Conservation (phyloP, 163 green algal genomes). For the Chlorella variabilis region DNA sequence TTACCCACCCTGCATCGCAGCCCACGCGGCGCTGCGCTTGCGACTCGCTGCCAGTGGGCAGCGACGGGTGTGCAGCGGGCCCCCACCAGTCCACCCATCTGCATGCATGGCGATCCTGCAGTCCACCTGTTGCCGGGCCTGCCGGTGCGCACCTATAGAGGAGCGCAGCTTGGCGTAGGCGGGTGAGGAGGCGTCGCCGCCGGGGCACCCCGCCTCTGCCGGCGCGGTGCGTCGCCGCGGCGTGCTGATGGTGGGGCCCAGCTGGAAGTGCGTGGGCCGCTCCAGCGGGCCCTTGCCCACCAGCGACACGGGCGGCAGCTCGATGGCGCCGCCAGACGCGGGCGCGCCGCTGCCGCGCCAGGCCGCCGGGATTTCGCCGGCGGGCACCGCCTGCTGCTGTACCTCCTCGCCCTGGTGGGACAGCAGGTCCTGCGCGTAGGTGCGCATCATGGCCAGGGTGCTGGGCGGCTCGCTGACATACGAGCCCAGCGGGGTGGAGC, state of each 20-base stretch:
- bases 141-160: slow-evolving; percentile 33
- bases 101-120: too few relatives aligned
- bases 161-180: slow-evolving; percentile 13
- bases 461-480: slow-evolving; percentile 40
- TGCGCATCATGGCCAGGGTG: slow-evolving; percentile 16
- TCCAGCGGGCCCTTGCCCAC: neutral
- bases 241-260: neutral
- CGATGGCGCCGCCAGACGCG: neutral
- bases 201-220: neutral
- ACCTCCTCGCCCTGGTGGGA: neutral
- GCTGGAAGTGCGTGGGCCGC: slow-evolving; percentile 17
- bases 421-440: slow-evolving; percentile 20
- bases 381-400: neutral
- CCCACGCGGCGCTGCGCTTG: too few relatives aligned
- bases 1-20: slow-evolving; percentile 24
- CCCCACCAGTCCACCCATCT: too few relatives aligned
- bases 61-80: too few relatives aligned
- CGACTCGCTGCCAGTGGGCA: too few relatives aligned
- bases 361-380: neutral
- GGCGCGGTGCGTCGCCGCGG: neutral
- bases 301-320: neutral
- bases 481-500: slow-evolving; percentile 1
- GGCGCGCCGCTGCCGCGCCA: neutral
- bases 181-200: neutral
- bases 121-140: neutral